phyloP scores from a whole-genome alignment of 2,329 filamentous ascomycete genomes.

The Cladorrhinum sp. region DNA sequence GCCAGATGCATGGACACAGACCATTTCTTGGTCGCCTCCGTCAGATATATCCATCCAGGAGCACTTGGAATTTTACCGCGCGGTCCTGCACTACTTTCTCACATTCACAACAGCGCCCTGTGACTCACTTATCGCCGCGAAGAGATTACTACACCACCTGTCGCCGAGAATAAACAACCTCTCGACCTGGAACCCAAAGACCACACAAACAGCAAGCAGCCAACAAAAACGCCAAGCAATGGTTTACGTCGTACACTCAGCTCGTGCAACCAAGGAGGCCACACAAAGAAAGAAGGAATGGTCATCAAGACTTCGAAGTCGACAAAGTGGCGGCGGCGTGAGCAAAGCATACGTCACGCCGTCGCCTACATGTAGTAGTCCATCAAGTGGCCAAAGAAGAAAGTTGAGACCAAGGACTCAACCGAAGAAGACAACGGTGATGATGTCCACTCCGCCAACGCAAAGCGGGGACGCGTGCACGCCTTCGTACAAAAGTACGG shows the following conservation, averaged over 20 bases:
- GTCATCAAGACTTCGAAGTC: background rate
- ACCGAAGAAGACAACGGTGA: background rate
- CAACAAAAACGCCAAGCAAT: background rate
- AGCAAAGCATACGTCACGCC: background rate
- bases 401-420: background rate
- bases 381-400: background rate
- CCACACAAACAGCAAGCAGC: background rate
- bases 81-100: background rate
- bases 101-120: background rate
- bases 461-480: background rate
- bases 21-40: background rate
- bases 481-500: background rate
- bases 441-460: background rate
- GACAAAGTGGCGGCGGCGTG: background rate
- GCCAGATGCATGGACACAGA: background rate
- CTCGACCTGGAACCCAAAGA: background rate
- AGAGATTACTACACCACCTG: background rate
- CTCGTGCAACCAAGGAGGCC: background rate
- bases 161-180: constrained; percentile 4
- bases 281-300: background rate
- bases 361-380: background rate
- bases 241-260: background rate
- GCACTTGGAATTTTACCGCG: background rate
- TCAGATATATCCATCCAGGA: background rate
- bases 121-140: background rate